These are phyloP conservation scores for Adenanthera pavonina DNA, from an alignment of 306 rosid species.

Conservation along the genomic window DNA sequence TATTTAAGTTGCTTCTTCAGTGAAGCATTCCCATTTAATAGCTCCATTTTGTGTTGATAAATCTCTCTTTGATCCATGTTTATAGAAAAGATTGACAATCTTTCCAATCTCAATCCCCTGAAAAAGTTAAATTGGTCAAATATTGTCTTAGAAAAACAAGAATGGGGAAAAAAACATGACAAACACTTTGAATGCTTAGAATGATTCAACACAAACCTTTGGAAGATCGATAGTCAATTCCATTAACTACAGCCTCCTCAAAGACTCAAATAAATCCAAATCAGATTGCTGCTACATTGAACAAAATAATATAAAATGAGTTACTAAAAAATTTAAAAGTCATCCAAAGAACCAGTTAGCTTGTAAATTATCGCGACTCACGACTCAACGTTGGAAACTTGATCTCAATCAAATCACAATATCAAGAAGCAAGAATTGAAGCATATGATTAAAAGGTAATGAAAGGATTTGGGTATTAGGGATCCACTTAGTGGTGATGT, in stretches of 20 bases:
- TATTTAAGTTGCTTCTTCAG: too few relatives aligned
- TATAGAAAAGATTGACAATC: constrained; percentile 64
- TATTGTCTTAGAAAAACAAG: not conserved
- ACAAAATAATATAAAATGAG: constrained; percentile 33
- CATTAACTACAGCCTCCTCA: constrained; percentile 82
- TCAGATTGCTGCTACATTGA: constrained; percentile 59
- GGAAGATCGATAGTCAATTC: constrained; percentile 69
- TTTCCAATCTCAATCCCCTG: constrained; percentile 87
- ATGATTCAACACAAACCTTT: constrained; percentile 53
- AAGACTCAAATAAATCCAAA: constrained; percentile 60
- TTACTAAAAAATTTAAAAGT: constrained; percentile 3
- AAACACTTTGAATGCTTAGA: constrained; percentile 21
- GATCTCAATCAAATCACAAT: constrained; percentile 8
- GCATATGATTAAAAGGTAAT: not conserved
- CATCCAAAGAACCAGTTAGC: constrained; percentile 18
- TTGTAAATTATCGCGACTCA: not conserved
- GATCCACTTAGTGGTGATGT: too few relatives aligned
- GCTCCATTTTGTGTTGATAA: constrained; percentile 30
- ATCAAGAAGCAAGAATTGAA: constrained; percentile 14
- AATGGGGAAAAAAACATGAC: not conserved
- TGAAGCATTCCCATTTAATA: too few relatives aligned
- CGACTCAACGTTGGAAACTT: constrained; percentile 1
- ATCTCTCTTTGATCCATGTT: constrained; percentile 60
- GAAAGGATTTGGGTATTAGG: too few relatives aligned
- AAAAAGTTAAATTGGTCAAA: constrained; percentile 36